Base-by-base conservation (phyloP, 495 filamentous ascomycete genomes). In the Pyrenopolyporus hunteri region DNA sequence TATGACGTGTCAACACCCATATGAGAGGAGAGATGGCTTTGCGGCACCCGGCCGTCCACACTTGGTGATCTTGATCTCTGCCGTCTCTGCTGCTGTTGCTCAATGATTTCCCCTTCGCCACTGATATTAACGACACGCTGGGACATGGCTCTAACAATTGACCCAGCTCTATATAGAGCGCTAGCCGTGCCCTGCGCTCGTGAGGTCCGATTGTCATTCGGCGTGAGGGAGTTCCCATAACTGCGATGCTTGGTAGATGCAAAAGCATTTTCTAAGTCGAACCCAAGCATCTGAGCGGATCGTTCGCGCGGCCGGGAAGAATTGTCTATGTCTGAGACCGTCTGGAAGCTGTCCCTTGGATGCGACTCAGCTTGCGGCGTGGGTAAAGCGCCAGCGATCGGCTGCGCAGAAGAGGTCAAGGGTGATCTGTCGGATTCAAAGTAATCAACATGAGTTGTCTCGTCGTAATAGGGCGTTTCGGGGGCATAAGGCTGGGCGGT, bases 81-180 rank as follows among this genome's bases (percentile, higher is more conserved):
- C 57, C 89, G 81, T 47, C 84, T 66, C 29, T 66, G 62, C 37
- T 65, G 63, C n/a, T 82, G 83, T 59, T 91, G 87, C 60, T 93
- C 90, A 14, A 94, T 81, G 29, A 90, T 76, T 60, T 97, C 92
- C 1, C 73, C 76, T 42, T 87, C 85, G 68, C 94, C 96, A 76
- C 93, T 96, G 55, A 99, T 80, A 70, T 97, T 97, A 67, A 98
- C 94, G 53, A 99, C 92, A 73, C 94, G 92, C 75, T 97, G 92
- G 14, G 95, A 97, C 86, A 98, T 95, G 63, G 92, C 92, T 64
- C 92, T 89, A 74, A 99, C 87, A 67, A 98, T 94, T 3, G 93
- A 95, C 26, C 92, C 89, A 50, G 94, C 90, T 63, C 91, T 80
- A 16, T 83, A 82, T 49, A 96, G 72, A 29, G 91, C 86, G 35